Evolutionary conservation across 2,329 filamentous ascomycete species (phyloP).

Genomic region (Hirsutella thompsonii): DNA sequence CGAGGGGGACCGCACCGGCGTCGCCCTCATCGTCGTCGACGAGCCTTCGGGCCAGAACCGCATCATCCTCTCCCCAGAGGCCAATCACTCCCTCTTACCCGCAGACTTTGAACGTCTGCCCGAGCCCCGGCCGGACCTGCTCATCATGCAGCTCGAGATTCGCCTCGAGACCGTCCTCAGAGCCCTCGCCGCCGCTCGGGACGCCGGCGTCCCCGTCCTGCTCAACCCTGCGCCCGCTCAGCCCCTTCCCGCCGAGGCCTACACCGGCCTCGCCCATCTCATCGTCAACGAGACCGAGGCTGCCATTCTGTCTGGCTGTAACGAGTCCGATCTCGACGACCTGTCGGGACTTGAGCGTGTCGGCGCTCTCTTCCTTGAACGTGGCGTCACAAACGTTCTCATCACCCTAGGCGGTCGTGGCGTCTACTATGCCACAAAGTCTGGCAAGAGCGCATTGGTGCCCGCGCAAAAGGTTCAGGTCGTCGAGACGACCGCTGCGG

Average conservation of each 20-base stretch:
- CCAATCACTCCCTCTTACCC: slow-evolving; percentile 42
- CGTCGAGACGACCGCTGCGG: slow-evolving; percentile 86
- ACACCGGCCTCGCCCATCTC: slow-evolving; percentile 58
- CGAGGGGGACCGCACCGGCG: slow-evolving; percentile 43
- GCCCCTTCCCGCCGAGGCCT: slow-evolving; percentile 52
- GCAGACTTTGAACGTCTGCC: slow-evolving; percentile 21
- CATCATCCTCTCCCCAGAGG: slow-evolving; percentile 61
- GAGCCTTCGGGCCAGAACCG: slow-evolving; percentile 61
- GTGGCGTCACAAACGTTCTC: slow-evolving; percentile 64
- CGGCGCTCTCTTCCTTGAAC: slow-evolving; percentile 46
- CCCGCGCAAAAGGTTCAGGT: slow-evolving; percentile 59
- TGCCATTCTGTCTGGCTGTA: slow-evolving; percentile 50
- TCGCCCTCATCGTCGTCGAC: slow-evolving; percentile 67
- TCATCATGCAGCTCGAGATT: slow-evolving; percentile 71
- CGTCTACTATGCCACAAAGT: slow-evolving; percentile 48
- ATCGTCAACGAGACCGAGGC: slow-evolving; percentile 90
- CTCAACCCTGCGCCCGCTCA: slow-evolving; percentile 79
- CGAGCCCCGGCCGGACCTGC: slow-evolving; percentile 39
- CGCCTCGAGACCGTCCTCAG: slow-evolving; percentile 52
- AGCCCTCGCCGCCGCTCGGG: slow-evolving; percentile 39
- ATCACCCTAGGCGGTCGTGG: slow-evolving; percentile 76
- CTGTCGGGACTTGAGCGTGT: slow-evolving; percentile 32
- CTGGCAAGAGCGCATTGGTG: slow-evolving; percentile 33
- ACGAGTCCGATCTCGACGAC: slow-evolving; percentile 34
- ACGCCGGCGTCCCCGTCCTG: slow-evolving; percentile 46